Evolutionary conservation across 805 yeast species (phyloP).

Genomic region (Teunomyces cretensis): DNA sequence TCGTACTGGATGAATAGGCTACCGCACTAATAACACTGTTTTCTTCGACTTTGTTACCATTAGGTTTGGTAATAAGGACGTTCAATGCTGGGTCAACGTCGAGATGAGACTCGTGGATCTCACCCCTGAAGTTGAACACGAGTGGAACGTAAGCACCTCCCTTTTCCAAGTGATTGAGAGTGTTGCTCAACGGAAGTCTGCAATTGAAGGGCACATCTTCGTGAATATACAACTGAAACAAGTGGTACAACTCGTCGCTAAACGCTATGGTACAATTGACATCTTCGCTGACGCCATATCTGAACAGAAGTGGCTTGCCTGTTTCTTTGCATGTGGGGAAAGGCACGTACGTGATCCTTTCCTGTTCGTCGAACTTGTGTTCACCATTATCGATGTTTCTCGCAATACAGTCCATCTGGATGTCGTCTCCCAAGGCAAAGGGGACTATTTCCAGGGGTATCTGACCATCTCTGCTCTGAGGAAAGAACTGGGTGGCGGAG

Average conservation of each 20-base stretch:
- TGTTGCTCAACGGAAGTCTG: conserved; percentile 52
- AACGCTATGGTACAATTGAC: conserved; percentile 60
- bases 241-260: conserved; percentile 64
- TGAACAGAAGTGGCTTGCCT: conserved; percentile 54
- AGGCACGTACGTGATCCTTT: conserved; percentile 53
- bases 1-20: conserved; percentile 62
- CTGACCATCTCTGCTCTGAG: conserved; percentile 37
- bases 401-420: conserved; percentile 59
- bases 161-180: conserved; percentile 39
- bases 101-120: conserved; percentile 63
- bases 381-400: conserved; percentile 76
- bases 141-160: conserved; percentile 56
- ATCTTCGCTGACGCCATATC: conserved; percentile 52
- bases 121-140: conserved; percentile 64
- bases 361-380: conserved; percentile 65
- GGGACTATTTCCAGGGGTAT: conserved; percentile 37
- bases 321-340: conserved; percentile 70
- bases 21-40: conserved; percentile 52
- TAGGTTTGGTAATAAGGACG: conserved; percentile 45
- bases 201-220: conserved; percentile 78
- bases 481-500: conserved; percentile 31
- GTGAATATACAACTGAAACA: conserved; percentile 74
- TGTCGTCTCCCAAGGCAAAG: conserved; percentile 37
- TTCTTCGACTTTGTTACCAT: conserved; percentile 23
- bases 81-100: conserved; percentile 63